These are phyloP conservation scores for Polygonum aviculare DNA, from an alignment of 148 eudicot genomes.

Conservation along the genomic window DNA sequence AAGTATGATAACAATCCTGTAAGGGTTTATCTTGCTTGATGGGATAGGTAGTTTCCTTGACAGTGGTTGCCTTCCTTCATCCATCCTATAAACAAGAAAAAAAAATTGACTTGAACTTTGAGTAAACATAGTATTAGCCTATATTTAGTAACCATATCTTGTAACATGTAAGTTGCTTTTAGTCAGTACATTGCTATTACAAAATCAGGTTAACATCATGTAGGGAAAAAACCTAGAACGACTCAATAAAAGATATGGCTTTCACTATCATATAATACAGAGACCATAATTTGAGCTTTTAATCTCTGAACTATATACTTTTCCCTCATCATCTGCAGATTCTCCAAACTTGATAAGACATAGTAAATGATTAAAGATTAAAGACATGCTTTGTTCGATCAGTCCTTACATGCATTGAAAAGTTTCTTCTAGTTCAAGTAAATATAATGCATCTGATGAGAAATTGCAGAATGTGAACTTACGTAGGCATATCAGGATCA, in stretches of 20 bases:
- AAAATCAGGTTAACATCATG: neutral
- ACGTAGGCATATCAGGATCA: slow-evolving; percentile 68
- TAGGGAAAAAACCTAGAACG: neutral
- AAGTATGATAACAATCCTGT: slow-evolving; percentile 66
- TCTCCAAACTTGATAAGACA: neutral
- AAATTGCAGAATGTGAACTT: slow-evolving; percentile 17
- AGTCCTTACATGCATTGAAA: neutral
- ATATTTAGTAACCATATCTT: too few relatives aligned
- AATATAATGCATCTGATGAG: neutral
- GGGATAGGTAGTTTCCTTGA: slow-evolving; percentile 87
- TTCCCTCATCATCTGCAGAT: neutral
- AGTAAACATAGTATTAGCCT: neutral
- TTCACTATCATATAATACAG: neutral
- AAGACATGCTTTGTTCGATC: neutral
- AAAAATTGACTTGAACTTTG: neutral
- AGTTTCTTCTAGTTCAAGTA: neutral
- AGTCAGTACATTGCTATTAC: neutral
- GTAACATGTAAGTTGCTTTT: neutral
- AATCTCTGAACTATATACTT: neutral
- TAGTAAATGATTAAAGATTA: too few relatives aligned
- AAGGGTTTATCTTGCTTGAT: slow-evolving; percentile 95
- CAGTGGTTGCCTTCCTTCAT: slow-evolving; percentile 97
- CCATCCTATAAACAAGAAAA: slow-evolving; percentile 49
- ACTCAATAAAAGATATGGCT: neutral
- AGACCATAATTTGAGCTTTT: neutral